Percentiles rank a stretch among this genome's conserved stretches.
These are phyloP conservation scores for Aaosphaeria pasadenensis DNA, from an alignment of 2,329 filamentous ascomycete species.

Conservation along the genomic window DNA sequence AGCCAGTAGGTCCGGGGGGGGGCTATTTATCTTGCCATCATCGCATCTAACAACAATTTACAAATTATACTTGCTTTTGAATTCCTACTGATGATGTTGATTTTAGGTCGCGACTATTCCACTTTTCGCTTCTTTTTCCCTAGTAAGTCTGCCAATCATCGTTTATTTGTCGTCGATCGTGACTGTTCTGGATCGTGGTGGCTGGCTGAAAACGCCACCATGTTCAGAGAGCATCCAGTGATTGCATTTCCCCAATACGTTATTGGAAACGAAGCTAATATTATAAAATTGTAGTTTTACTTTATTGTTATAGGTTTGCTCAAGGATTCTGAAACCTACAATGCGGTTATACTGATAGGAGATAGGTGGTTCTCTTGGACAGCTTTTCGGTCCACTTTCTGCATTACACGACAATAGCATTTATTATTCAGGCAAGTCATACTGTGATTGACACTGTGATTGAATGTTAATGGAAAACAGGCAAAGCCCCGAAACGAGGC, in stretches of 20 bases:
- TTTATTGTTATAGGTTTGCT: conserved; percentile 16
- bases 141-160: conserved; percentile 11
- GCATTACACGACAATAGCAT: conserved; percentile 20
- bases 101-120: conserved; percentile 32
- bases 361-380: conserved; percentile 44
- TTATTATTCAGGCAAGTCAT: conserved; percentile 18
- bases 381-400: conserved; percentile 48
- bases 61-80: too few species aligned
- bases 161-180: too few species aligned
- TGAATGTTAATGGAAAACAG: conserved; percentile 1
- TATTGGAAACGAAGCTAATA: conserved; percentile 3
- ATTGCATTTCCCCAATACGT: not conserved
- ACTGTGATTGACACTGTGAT: not conserved
- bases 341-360: not conserved
- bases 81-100: conserved; percentile 13
- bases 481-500: conserved; percentile 14
- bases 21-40: not conserved
- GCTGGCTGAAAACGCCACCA: too few species aligned
- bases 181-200: too few species aligned
- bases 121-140: conserved; percentile 34
- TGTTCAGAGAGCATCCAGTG: not conserved
- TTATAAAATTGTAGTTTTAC: conserved; percentile 8
- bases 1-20: too few species aligned
- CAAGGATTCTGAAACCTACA: not conserved
- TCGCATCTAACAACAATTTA: conserved; percentile 2